Evolutionary conservation across 305 asterid species (phyloP).

Genomic region (Fraxinus albicans): DNA sequence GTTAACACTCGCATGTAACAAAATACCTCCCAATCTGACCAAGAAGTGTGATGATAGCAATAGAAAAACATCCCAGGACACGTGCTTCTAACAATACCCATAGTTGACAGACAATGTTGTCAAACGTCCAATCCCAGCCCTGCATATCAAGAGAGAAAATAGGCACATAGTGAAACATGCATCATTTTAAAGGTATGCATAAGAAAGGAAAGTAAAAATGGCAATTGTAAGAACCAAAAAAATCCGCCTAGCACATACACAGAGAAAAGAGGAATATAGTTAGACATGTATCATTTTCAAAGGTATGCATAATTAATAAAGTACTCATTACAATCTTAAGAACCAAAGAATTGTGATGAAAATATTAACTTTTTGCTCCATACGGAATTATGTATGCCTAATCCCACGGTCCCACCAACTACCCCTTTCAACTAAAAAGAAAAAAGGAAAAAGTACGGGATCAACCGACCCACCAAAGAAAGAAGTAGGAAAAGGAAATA

Average conservation of each 20-base stretch:
- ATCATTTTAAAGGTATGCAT: neutral
- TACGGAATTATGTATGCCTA: neutral
- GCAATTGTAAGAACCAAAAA: neutral
- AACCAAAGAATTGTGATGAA: neutral
- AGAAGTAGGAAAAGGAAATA: neutral
- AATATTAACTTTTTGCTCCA: neutral
- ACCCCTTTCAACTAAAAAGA: neutral
- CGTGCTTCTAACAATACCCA: slow-evolving; percentile 46
- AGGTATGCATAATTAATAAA: neutral
- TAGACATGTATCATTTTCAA: slow-evolving; percentile 11
- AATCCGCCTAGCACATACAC: slow-evolving; percentile 52
- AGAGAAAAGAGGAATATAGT: slow-evolving; percentile 1
- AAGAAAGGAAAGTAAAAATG: neutral
- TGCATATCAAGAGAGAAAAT: slow-evolving; percentile 35
- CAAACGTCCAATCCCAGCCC: slow-evolving; percentile 81
- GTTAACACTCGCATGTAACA: neutral
- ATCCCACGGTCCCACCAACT: neutral
- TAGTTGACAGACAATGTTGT: slow-evolving; percentile 43
- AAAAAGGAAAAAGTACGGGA: neutral
- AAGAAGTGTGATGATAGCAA: slow-evolving; percentile 58
- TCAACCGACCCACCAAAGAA: neutral
- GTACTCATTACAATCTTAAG: neutral
- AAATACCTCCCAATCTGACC: slow-evolving; percentile 87
- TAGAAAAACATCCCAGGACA: slow-evolving; percentile 40
- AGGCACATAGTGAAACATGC: slow-evolving; percentile 13